Evolutionary conservation across 2,329 filamentous ascomycete genomes (phyloP).

Genomic region (Plenodomus tracheiphilus): DNA sequence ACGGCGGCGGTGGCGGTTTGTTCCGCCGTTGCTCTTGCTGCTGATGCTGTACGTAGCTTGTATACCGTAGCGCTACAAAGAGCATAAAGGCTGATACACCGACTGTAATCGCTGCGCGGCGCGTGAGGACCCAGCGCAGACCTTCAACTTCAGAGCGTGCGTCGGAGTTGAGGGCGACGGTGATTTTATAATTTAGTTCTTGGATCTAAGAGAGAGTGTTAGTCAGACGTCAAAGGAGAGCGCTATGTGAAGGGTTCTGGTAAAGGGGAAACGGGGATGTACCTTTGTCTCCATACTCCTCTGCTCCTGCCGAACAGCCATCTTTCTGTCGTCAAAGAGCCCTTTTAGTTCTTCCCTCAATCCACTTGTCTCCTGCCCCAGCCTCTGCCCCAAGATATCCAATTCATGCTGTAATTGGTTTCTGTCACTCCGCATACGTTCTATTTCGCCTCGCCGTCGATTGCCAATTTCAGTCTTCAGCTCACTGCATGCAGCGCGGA

Average conservation of each 20-base stretch:
- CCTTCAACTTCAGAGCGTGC: conserved; percentile 90
- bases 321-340: conserved; percentile 94
- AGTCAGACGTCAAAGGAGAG: too few species aligned
- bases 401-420: conserved; percentile 89
- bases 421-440: conserved; percentile 80
- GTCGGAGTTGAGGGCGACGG: conserved; percentile 84
- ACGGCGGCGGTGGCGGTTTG: conserved; percentile 20
- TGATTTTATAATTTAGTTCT: conserved; percentile 96
- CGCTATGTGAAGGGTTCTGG: not conserved
- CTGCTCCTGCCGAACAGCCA: conserved; percentile 87
- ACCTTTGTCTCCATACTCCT: conserved; percentile 79
- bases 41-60: conserved; percentile 45
- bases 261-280: conserved; percentile 9
- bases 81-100: conserved; percentile 52
- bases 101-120: conserved; percentile 65
- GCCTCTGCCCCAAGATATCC: conserved; percentile 84
- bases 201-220: conserved; percentile 65
- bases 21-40: conserved; percentile 46
- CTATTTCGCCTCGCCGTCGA: conserved; percentile 73
- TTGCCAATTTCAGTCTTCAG: conserved; percentile 84
- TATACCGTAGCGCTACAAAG: conserved; percentile 46
- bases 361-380: conserved; percentile 79
- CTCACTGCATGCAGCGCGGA: conserved; percentile 91
- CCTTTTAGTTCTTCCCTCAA: conserved; percentile 92
- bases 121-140: conserved; percentile 79